These are phyloP conservation scores for Lichenothelia convexa DNA, from an alignment of 495 filamentous ascomycete species.

Conservation along the genomic window DNA sequence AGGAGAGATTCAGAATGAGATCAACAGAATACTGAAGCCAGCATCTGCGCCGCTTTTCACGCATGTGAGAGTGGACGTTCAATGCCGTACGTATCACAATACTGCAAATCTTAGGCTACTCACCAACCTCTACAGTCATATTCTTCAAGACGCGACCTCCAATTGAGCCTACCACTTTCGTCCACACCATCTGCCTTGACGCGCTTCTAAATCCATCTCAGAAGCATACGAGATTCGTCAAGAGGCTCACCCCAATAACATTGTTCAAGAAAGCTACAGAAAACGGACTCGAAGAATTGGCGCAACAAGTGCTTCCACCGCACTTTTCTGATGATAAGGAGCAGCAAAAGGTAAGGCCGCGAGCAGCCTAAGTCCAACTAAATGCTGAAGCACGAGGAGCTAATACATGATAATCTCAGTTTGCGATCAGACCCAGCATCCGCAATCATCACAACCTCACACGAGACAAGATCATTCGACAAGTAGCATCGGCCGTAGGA, in stretches of 20 bases:
- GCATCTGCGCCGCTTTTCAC: constrained; percentile 33
- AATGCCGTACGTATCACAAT: constrained; percentile 57
- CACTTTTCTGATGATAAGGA: constrained; percentile 42
- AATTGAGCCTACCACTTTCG: constrained; percentile 65
- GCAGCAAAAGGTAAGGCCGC: constrained; percentile 13
- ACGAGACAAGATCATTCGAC: constrained; percentile 59
- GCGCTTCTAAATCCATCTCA: constrained; percentile 25
- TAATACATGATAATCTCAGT: constrained; percentile 33
- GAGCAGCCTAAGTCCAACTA: background rate
- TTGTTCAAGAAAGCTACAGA: constrained; percentile 61
- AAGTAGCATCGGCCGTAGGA: constrained; percentile 51
- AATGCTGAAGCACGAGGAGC: constrained; percentile 3
- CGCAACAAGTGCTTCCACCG: constrained; percentile 45
- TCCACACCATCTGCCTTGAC: constrained; percentile 57
- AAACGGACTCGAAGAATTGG: constrained; percentile 54
- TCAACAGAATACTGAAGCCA: constrained; percentile 42
- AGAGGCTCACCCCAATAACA: constrained; percentile 68
- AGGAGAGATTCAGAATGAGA: constrained; percentile 58
- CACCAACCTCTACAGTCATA: constrained; percentile 26
- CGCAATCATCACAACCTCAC: constrained; percentile 62
- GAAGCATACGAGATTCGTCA: constrained; percentile 55
- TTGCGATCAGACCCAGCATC: constrained; percentile 72
- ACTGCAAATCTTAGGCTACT: no score
- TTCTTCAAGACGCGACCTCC: constrained; percentile 48
- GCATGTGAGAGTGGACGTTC: constrained; percentile 50